Evolutionary conservation across 495 filamentous ascomycete species (phyloP), one percentile per base, ranked within the genome.

Genomic region (Hypoxylon perforatum): DNA sequence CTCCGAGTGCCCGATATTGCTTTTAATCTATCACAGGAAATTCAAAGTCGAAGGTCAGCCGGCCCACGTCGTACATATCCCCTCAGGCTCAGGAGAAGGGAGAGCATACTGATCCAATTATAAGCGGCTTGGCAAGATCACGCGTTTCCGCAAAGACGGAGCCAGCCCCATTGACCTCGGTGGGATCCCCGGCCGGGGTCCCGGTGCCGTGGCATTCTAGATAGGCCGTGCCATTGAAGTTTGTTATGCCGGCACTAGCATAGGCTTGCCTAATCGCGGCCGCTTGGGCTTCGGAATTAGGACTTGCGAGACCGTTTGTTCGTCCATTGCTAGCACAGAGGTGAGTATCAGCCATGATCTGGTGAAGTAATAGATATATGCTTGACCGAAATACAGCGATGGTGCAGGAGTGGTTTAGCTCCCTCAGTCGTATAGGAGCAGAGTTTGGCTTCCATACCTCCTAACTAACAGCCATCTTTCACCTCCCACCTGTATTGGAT

Each of bases 261-360:
- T 90, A 90, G 0, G 78, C 78, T 4, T 75, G 64, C 3, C 78
- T 72, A 14, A 89, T 88, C 0, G 86, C 60, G 0, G 62, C 60
- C 4, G 81, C 82, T 66, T 91, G 88, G 0, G 86, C 85, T n/a
- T 75, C 69, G 10, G 74, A 67, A 58, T 74, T 85, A 0, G 88
- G 88, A 59, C 84, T 76, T 0, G 84, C 86, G 45, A 89, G 86
- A 1, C 83, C 82, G 3, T 77, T 66, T 5, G 77, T 22, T 1
- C 57, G 17, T 1, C 71, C 71, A 59, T 84, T 81, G 25, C 81
- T 74, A 71, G n/a, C n/a, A n/a, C n/a, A n/a, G n/a, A n/a, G n/a
- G n/a, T n/a, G n/a, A n/a, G n/a, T n/a, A n/a, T n/a, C n/a, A n/a
- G n/a, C n/a, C n/a, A n/a, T n/a, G n/a, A n/a, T n/a, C n/a, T n/a